Evolutionary conservation across 306 rosid genomes (phyloP).

Genomic region (Quercus suber): DNA sequence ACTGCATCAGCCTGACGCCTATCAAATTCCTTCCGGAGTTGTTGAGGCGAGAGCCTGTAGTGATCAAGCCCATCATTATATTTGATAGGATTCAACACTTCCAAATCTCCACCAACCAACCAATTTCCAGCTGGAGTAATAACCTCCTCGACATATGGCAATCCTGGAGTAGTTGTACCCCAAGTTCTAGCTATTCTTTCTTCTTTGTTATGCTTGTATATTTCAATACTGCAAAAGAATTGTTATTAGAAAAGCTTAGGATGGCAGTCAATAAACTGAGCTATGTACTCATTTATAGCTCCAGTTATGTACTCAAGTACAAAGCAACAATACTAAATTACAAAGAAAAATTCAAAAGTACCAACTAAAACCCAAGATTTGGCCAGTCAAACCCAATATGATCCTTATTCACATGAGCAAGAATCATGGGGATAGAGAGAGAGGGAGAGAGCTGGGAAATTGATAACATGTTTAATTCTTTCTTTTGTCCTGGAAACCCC

Average conservation of each 20-base stretch:
- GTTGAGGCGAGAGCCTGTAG: conserved; percentile 87
- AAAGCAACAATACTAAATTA: neutral
- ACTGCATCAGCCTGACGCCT: conserved; percentile 88
- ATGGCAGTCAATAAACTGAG: neutral
- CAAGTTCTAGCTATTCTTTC: conserved; percentile 97
- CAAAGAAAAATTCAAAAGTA: neutral
- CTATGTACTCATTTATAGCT: neutral
- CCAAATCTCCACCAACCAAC: conserved; percentile 95
- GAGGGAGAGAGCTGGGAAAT: neutral
- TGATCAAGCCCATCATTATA: conserved; percentile 89
- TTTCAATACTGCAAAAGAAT: conserved; percentile 59
- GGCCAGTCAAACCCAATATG: neutral
- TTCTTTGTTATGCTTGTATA: conserved; percentile 94
- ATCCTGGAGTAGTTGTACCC: conserved; percentile 90
- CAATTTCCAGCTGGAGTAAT: conserved; percentile 86
- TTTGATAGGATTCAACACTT: conserved; percentile 70
- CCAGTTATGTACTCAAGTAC: conserved; percentile 4
- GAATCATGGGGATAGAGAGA: neutral
- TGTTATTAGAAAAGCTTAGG: conserved; percentile 11
- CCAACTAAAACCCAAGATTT: neutral
- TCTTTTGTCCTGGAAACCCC: neutral
- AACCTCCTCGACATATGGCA: conserved; percentile 84
- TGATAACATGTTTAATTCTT: neutral
- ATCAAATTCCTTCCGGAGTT: conserved; percentile 85
- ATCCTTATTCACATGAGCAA: neutral